phyloP scores from a whole-genome alignment of 495 filamentous ascomycete species.

The Penicillium verhagenii region DNA sequence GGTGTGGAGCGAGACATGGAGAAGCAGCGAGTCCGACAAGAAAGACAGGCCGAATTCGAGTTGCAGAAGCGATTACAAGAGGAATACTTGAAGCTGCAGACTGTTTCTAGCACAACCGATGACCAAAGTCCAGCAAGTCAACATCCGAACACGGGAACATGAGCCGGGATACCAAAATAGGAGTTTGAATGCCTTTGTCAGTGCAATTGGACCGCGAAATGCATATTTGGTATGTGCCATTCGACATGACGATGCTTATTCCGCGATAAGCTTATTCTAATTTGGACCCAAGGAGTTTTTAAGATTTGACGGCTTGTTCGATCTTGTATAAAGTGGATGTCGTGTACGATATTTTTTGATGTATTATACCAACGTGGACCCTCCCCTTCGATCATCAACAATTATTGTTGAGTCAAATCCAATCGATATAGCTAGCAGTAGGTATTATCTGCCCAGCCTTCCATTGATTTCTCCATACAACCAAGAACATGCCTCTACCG shows the following conservation, averaged over 20 bases:
- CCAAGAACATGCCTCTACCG: too few species aligned
- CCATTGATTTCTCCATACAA: neutral
- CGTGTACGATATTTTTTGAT: conserved; percentile 18
- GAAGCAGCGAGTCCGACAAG: conserved; percentile 82
- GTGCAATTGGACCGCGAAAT: neutral
- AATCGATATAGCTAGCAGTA: too few species aligned
- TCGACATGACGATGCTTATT: neutral
- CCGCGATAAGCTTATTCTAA: neutral
- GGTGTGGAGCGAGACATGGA: conserved; percentile 95
- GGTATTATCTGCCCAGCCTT: neutral
- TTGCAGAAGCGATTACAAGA: conserved; percentile 82
- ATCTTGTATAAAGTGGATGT: conserved; percentile 9
- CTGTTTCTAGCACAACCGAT: conserved; percentile 45
- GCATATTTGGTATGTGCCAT: conserved; percentile 7
- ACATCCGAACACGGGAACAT: conserved; percentile 21
- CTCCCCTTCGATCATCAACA: conserved; percentile 2
- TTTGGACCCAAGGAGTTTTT: neutral
- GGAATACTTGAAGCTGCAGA: conserved; percentile 87
- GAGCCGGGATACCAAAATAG: conserved; percentile 1
- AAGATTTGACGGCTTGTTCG: neutral
- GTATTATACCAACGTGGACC: conserved; percentile 16
- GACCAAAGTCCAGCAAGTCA: conserved; percentile 15
- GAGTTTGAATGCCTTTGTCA: neutral
- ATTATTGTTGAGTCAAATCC: neutral
- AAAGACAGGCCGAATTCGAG: conserved; percentile 90